Evolutionary conservation across 148 eudicot species (phyloP), one percentile per base, ranked within the genome.

Genomic region (Vaccinium vitisidaea): DNA sequence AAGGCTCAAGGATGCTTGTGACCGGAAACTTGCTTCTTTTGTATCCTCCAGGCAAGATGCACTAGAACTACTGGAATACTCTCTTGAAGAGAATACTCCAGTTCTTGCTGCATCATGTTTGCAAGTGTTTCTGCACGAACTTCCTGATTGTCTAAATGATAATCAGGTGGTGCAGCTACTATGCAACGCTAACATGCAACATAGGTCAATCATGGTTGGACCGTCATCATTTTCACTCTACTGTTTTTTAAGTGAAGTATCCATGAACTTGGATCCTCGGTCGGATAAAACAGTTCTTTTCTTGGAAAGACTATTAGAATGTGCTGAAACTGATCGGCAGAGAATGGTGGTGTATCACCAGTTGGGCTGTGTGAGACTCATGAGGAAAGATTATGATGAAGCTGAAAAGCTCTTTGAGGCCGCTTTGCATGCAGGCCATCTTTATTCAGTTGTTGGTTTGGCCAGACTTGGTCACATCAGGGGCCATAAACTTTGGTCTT

Each of bases 91-190:
- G 85, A 90, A 91, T 52, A 90, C 92, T 21, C 91, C 93, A 25
- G 90, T 97, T 67, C 93, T 97, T 81, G 98, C 94, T 23, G 96
- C 95, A 50, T 91, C 99, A 12, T 95, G 98, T 85, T 91, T 97
- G 93, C 99, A 97, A 88, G 91, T 94, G 32, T 92, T 97, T 87
- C 86, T 97, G 46, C 97, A 91, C 25, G 98, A 97, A 70, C 93
- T 95, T 78, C 98, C 98, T 3, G 91, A 90, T 75, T 89, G 90
- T 87, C 87, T 97, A 73, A 73, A 89, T 23, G 93, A 95, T 52
- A 84, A 87, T 78, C 91, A 84, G 85, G 94, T 93, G 73, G 92
- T 93, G 85, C 88, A 92, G 83, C 87, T 95, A 53, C 86, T 95
- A 50, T 84, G 93, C 86, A 86, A 89, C 82, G 93, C 89, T 36